These are phyloP conservation scores for Ambrosia hybrid DNA, from an alignment of 140 eudicot species.

Conservation along the genomic window DNA sequence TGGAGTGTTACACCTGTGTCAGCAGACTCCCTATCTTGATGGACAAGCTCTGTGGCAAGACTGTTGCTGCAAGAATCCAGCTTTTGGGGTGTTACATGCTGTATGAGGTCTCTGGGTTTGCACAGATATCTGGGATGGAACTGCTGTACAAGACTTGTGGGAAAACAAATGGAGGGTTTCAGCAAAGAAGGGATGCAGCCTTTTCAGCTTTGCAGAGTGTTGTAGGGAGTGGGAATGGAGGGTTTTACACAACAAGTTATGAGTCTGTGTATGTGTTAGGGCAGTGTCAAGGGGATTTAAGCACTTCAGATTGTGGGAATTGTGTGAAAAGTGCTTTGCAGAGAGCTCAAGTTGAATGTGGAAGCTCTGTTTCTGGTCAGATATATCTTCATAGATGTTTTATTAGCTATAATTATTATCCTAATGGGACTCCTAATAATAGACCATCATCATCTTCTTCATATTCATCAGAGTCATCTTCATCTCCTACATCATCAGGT, in stretches of 20 bases:
- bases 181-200: slow-evolving; percentile 68
- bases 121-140: slow-evolving; percentile 82
- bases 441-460: slow-evolving; percentile 51
- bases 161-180: slow-evolving; percentile 49
- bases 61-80: slow-evolving; percentile 83
- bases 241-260: slow-evolving; percentile 68
- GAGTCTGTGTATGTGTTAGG: slow-evolving; percentile 67
- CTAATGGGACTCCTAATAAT: slow-evolving; percentile 60
- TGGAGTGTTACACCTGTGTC: slow-evolving; percentile 78
- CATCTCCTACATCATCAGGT: slow-evolving; percentile 56
- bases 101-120: slow-evolving; percentile 80
- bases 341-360: slow-evolving; percentile 87
- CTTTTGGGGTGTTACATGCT: slow-evolving; percentile 84
- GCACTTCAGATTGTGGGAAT: slow-evolving; percentile 66
- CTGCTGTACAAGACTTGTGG: slow-evolving; percentile 82
- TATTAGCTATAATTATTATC: slow-evolving; percentile 56
- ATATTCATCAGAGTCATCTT: slow-evolving; percentile 42
- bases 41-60: slow-evolving; percentile 86
- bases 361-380: slow-evolving; percentile 69
- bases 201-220: slow-evolving; percentile 56
- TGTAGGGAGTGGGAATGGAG: slow-evolving; percentile 44
- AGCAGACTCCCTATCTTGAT: slow-evolving; percentile 66
- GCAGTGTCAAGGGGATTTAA: slow-evolving; percentile 86
- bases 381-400: slow-evolving; percentile 75
- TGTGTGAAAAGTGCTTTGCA: slow-evolving; percentile 81